Conservation (phyloP, 2,329 filamentous ascomycete genomes). For the Xylariales sp. region DNA sequence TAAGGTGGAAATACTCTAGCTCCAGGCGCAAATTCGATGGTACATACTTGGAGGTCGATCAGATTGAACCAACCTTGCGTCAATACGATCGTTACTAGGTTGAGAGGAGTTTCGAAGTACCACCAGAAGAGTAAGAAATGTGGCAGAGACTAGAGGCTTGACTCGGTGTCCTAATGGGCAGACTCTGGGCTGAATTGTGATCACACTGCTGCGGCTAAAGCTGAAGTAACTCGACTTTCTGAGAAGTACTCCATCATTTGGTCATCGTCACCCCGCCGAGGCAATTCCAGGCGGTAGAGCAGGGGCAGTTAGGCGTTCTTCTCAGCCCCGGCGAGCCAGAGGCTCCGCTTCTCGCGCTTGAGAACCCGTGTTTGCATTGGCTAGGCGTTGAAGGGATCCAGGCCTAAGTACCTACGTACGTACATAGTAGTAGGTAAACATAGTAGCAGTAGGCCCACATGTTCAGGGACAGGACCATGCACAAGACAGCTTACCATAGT, state of each 20-base stretch:
- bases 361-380: neutral
- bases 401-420: too few species aligned
- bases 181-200: constrained; percentile 4
- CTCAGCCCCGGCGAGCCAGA: constrained; percentile 16
- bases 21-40: neutral
- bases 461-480: too few species aligned
- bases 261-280: constrained; percentile 14
- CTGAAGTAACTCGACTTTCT: constrained; percentile 2
- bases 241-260: constrained; percentile 1
- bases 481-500: too few species aligned
- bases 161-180: constrained; percentile 8
- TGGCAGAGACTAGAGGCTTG: constrained; percentile 4
- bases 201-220: constrained; percentile 7
- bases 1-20: constrained; percentile 8
- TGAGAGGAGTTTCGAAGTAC: neutral
- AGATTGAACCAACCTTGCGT: too few species aligned
- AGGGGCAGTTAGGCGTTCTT: constrained; percentile 14
- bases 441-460: too few species aligned
- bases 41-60: neutral
- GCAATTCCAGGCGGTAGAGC: constrained; percentile 6
- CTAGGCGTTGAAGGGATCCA: too few species aligned
- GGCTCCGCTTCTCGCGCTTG: neutral
- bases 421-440: too few species aligned
- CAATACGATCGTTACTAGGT: too few species aligned
- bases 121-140: neutral